These are phyloP conservation scores for Centella asiatica DNA, from an alignment of 129 eudicot species.

Conservation along the genomic window DNA sequence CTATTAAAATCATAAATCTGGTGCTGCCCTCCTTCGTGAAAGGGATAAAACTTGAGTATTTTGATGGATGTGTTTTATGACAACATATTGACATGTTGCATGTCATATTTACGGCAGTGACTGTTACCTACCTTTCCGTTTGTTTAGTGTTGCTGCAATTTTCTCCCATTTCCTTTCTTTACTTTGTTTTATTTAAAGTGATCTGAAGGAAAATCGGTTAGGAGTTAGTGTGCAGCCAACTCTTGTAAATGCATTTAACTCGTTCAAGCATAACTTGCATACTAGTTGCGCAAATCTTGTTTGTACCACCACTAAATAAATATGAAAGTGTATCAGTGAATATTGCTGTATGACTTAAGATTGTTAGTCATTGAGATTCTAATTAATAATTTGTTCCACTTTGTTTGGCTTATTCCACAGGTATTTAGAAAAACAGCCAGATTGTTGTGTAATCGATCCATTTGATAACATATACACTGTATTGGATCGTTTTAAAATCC, in stretches of 20 bases:
- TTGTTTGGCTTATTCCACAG: slow-evolving; percentile 27
- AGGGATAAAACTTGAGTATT: too few relatives aligned
- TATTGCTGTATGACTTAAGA: background rate
- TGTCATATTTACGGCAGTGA: too few relatives aligned
- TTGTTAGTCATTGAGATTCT: background rate
- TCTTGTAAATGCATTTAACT: background rate
- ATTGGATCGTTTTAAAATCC: slow-evolving; percentile 73
- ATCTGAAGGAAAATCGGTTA: too few relatives aligned
- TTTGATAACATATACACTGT: slow-evolving; percentile 68
- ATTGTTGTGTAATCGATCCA: slow-evolving; percentile 77
- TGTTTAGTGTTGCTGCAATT: background rate
- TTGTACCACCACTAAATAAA: background rate
- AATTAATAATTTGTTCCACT: background rate
- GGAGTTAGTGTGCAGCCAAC: too few relatives aligned
- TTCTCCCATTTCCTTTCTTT: background rate
- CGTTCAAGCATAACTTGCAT: too few relatives aligned
- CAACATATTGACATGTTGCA: too few relatives aligned
- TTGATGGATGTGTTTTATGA: too few relatives aligned
- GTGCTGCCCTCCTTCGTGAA: too few relatives aligned
- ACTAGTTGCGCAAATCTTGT: background rate
- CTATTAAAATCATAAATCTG: too few relatives aligned
- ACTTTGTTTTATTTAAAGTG: too few relatives aligned
- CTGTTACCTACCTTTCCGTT: background rate
- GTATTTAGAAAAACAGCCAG: slow-evolving; percentile 39
- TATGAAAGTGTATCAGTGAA: background rate